A percentile compares a stretch with the other conserved stretches of the same genome.
Conservation (phyloP, 768 basidiomycete species). For the Boletus tomentosulus region DNA sequence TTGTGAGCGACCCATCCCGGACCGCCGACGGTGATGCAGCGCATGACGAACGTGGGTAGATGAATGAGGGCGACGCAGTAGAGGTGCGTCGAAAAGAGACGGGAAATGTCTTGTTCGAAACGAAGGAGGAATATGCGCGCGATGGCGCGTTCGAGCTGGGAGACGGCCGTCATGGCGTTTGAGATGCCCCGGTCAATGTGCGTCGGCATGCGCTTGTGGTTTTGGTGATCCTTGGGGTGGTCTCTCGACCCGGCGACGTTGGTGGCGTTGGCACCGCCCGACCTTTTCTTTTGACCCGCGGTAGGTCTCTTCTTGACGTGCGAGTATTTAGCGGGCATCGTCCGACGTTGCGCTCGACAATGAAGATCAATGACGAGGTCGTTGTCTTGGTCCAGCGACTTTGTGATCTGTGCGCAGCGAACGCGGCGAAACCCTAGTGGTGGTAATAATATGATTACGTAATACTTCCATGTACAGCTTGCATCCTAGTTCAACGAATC, state of each 20-base stretch:
- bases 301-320: constrained; percentile 66
- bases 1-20: constrained; percentile 69
- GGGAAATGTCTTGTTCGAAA: constrained; percentile 71
- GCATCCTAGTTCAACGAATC: neutral
- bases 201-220: constrained; percentile 37
- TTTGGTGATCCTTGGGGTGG: constrained; percentile 16
- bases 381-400: neutral
- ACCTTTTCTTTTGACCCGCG: constrained; percentile 46
- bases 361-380: constrained; percentile 1
- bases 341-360: constrained; percentile 1
- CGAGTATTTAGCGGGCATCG: constrained; percentile 70
- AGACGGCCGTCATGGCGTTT: constrained; percentile 55
- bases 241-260: constrained; percentile 23
- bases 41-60: constrained; percentile 65
- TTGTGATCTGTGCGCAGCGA: constrained; percentile 16
- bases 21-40: constrained; percentile 55
- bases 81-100: constrained; percentile 67
- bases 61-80: constrained; percentile 61
- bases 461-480: constrained; percentile 6
- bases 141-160: constrained; percentile 65
- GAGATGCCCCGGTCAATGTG: constrained; percentile 54
- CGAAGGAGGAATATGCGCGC: constrained; percentile 63
- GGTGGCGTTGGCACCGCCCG: constrained; percentile 4
- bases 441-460: constrained; percentile 13
- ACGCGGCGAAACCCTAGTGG: too few species aligned